Percentiles rank a stretch among this genome's conserved stretches.
Conservation (phyloP, 139 green algal genomes). For the Dunaliella primolecta region DNA sequence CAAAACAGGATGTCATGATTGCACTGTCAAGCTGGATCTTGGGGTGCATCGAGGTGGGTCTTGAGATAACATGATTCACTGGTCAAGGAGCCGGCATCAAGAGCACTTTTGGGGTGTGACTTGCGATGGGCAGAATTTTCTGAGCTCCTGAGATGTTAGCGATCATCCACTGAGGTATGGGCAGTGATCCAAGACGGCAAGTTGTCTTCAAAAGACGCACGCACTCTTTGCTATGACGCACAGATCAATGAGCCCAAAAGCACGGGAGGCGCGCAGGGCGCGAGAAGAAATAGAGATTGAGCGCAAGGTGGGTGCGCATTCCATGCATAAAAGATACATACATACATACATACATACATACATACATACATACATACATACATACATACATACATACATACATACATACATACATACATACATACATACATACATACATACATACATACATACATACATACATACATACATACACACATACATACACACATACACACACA, state of each 20-base stretch:
- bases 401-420: too few species aligned
- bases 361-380: conserved; percentile 4
- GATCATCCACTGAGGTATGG: background rate
- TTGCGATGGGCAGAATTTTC: background rate
- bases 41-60: background rate
- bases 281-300: background rate
- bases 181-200: background rate
- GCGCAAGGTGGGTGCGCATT: background rate
- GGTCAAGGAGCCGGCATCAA: background rate
- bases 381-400: too few species aligned
- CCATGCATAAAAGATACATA: background rate
- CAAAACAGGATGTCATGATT: too few species aligned
- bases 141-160: background rate
- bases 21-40: too few species aligned
- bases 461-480: conserved; percentile 12
- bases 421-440: background rate
- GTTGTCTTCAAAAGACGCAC: background rate
- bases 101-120: background rate
- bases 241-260: background rate
- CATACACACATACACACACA: conserved; percentile 10
- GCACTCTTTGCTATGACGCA: background rate
- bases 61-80: background rate
- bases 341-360: conserved; percentile 7
- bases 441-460: background rate
- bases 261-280: background rate